Evolutionary conservation across 2,329 filamentous ascomycete species (phyloP).

Genomic region (Fusarium graminum): DNA sequence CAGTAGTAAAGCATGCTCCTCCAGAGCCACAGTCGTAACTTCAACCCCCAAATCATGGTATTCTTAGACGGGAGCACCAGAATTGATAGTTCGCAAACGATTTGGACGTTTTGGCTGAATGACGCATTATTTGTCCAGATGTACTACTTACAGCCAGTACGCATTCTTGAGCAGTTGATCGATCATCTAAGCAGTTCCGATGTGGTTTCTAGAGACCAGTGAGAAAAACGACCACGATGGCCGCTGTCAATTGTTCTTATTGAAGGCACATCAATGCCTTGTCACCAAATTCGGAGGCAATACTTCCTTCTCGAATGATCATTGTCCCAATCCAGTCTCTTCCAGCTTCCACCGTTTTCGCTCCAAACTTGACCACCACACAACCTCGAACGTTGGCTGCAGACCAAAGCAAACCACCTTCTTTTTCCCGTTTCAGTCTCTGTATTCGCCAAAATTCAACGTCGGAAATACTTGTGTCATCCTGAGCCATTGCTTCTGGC

Average conservation of each 20-base stretch:
- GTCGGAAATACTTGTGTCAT: constrained; percentile 55
- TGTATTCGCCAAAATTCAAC: constrained; percentile 66
- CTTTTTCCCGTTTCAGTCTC: constrained; percentile 70
- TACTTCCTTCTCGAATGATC: constrained; percentile 79
- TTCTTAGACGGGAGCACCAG: no score
- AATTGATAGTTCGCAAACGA: no score
- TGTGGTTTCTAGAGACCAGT: no score
- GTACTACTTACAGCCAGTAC: no score
- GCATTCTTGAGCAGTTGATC: not conserved
- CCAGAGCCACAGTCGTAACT: no score
- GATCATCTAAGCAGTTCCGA: not conserved
- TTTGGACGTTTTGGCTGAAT: no score
- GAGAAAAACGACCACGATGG: no score
- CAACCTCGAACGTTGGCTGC: constrained; percentile 84
- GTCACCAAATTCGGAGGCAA: constrained; percentile 80
- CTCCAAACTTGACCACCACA: constrained; percentile 91
- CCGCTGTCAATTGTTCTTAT: constrained; percentile 51
- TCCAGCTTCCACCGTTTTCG: constrained; percentile 82
- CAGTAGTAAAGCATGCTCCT: no score
- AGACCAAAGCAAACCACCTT: constrained; percentile 80
- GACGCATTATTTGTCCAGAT: no score
- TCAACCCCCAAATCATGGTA: no score
- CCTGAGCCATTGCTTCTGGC: constrained; percentile 61
- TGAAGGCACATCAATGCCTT: constrained; percentile 82
- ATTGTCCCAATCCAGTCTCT: constrained; percentile 83